Base-by-base conservation (phyloP, 176 grass and related monocot species). In the Poa pratensis region DNA sequence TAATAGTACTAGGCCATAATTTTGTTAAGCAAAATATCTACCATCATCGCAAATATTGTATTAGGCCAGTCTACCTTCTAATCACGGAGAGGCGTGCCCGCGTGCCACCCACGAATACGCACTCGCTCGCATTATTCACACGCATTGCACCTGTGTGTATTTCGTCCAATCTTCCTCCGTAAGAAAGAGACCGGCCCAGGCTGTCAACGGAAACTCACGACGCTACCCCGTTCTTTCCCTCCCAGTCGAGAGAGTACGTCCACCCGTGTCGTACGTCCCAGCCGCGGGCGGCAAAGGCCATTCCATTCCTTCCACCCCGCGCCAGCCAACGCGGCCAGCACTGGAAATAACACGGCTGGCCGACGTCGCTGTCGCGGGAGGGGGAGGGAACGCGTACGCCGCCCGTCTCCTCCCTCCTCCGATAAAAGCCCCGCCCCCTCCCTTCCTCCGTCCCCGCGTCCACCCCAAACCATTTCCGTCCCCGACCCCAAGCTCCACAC, bases 291-390 rank as follows among this genome's bases (percentile, higher is more conserved):
- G 76, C 81, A 86, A 23, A 78, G 45, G 65, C 74, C 82, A 72
- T 82, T 64, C 26, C 55, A 20, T 54, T 20, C 50, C 15, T 54
- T 86, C 73, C 73, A 8, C 74, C 0, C 48, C 34, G 10, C 40
- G 0, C 40, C 10, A 3, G 59, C 45, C 82, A 69, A 32, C 48
- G 69, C 81, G 69, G 63, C 73, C 30, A 18, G 73, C 86, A 34
- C 20, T 12, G 85, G 74, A 85, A 89, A 78, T 70, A 86, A 62
- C 32, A 20, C 49, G 15, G 49, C 48, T 28, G 78, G 3, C 82
- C 2, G 40, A 22, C 67, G 87, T 89, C 87, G 75, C 82, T 65
- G 63, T 88, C 85, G 48, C 85, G 82, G 76, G 91, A 50, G 46
- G 4, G 11, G 46, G 3, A 43, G 37, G 73, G 85, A 46, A 84